phyloP scores from a whole-genome alignment of 208 protist species.

The Trypanosoma vivax region DNA sequence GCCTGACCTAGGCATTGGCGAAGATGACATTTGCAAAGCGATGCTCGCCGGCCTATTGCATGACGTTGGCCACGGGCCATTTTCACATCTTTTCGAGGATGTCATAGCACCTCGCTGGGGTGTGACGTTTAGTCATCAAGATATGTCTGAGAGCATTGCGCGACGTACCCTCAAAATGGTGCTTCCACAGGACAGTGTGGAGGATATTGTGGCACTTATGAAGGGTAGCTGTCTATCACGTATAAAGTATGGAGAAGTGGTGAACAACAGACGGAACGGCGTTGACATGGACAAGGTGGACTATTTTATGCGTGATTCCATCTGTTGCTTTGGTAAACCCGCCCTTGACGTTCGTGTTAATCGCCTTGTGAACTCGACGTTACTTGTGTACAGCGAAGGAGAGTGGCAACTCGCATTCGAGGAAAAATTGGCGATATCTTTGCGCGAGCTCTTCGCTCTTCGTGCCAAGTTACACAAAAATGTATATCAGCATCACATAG shows the following conservation, averaged over 20 bases:
- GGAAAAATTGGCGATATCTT: conserved; percentile 75
- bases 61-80: conserved; percentile 95
- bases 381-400: conserved; percentile 70
- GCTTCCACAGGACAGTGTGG: conserved; percentile 37
- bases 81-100: conserved; percentile 95
- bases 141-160: conserved; percentile 76
- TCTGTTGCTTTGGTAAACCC: conserved; percentile 87
- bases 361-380: conserved; percentile 75
- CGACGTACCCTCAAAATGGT: conserved; percentile 39
- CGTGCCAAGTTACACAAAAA: conserved; percentile 94
- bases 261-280: conserved; percentile 89
- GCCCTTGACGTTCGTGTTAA: conserved; percentile 80
- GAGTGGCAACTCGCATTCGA: conserved; percentile 87
- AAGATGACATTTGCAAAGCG: conserved; percentile 76
- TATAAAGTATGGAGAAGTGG: conserved; percentile 64
- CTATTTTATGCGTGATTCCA: conserved; percentile 93
- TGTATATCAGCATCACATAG: conserved; percentile 94
- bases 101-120: conserved; percentile 60
- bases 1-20: conserved; percentile 87
- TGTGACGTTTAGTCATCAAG: conserved; percentile 73
- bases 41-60: conserved; percentile 94
- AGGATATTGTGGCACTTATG: conserved; percentile 67
- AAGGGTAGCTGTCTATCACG: conserved; percentile 25
- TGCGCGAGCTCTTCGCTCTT: conserved; percentile 94
- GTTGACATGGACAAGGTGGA: conserved; percentile 97